Evolutionary conservation across 495 filamentous ascomycete species (phyloP).

Genomic region (Neurospora hispaniola): DNA sequence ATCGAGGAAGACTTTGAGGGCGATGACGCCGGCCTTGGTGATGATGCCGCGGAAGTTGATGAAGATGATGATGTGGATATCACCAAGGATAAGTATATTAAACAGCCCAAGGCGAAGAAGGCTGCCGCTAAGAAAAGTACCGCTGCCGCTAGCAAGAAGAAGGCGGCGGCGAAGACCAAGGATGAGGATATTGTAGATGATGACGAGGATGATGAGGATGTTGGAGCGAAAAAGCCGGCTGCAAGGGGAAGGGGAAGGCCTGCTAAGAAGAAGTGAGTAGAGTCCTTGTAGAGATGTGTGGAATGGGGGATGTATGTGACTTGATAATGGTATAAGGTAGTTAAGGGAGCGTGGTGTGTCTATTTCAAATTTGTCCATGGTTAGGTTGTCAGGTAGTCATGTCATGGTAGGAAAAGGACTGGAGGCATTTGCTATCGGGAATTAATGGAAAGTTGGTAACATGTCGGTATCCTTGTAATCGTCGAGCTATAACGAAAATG

Average conservation of each 20-base stretch:
- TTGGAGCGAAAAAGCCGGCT: slow-evolving; percentile 6
- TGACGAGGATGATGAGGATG: slow-evolving; percentile 13
- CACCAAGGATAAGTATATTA: slow-evolving; percentile 93
- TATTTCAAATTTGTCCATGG: neutral
- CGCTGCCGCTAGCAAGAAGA: slow-evolving; percentile 26
- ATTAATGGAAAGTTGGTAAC: too few species aligned
- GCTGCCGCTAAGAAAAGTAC: slow-evolving; percentile 39
- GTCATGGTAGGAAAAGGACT: too few species aligned
- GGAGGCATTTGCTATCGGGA: too few species aligned
- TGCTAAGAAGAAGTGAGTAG: neutral
- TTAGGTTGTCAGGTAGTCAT: neutral
- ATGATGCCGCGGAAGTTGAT: slow-evolving; percentile 49
- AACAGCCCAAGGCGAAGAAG: slow-evolving; percentile 78
- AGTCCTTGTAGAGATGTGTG: neutral
- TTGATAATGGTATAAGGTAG: neutral
- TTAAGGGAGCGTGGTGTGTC: neutral
- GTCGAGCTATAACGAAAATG: too few species aligned
- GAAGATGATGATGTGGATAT: slow-evolving; percentile 64
- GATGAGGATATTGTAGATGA: slow-evolving; percentile 10
- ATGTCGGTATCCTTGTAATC: too few species aligned
- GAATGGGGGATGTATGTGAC: neutral
- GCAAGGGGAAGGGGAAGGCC: slow-evolving; percentile 14
- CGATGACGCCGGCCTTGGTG: slow-evolving; percentile 29
- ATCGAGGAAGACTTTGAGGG: slow-evolving; percentile 85
- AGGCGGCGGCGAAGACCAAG: neutral